These are phyloP conservation scores for Colletotrichum lupini DNA, from an alignment of 2,329 filamentous ascomycete species.

Conservation along the genomic window DNA sequence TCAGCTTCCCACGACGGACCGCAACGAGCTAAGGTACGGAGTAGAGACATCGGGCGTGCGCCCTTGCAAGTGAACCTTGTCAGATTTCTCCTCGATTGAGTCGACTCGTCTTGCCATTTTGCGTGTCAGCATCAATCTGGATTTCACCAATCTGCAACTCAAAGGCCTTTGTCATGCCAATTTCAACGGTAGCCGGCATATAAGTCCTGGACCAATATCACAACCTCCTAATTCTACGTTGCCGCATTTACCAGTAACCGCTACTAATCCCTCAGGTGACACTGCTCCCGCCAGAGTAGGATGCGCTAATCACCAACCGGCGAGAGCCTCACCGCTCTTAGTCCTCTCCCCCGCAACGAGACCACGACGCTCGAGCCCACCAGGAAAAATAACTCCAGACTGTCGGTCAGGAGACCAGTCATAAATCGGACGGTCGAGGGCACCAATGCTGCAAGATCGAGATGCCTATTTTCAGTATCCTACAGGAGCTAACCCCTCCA, in stretches of 20 bases:
- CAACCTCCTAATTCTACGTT: slow-evolving; percentile 3
- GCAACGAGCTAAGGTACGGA: neutral
- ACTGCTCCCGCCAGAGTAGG: slow-evolving; percentile 12
- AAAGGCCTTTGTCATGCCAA: slow-evolving; percentile 21
- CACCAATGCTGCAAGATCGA: slow-evolving; percentile 5
- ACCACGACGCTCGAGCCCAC: slow-evolving; percentile 9
- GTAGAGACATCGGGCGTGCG: neutral
- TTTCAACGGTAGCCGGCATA: slow-evolving; percentile 17
- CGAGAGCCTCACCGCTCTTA: slow-evolving; percentile 34
- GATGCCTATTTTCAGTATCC: neutral
- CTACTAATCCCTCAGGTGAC: slow-evolving; percentile 31
- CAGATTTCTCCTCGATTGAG: neutral
- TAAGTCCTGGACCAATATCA: slow-evolving; percentile 18
- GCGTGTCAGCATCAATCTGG: neutral
- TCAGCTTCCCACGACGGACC: neutral
- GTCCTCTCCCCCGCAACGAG: slow-evolving; percentile 10
- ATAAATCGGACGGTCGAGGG: neutral
- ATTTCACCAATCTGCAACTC: neutral
- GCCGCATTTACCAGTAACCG: slow-evolving; percentile 16
- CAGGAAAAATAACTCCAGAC: neutral
- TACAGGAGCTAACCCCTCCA: neutral
- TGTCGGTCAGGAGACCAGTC: slow-evolving; percentile 26
- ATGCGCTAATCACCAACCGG: slow-evolving; percentile 28
- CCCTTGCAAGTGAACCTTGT: slow-evolving; percentile 9
- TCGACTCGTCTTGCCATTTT: neutral